phyloP scores from a whole-genome alignment of 192 early-diverging fungal species.

The Coemansia sp. region DNA sequence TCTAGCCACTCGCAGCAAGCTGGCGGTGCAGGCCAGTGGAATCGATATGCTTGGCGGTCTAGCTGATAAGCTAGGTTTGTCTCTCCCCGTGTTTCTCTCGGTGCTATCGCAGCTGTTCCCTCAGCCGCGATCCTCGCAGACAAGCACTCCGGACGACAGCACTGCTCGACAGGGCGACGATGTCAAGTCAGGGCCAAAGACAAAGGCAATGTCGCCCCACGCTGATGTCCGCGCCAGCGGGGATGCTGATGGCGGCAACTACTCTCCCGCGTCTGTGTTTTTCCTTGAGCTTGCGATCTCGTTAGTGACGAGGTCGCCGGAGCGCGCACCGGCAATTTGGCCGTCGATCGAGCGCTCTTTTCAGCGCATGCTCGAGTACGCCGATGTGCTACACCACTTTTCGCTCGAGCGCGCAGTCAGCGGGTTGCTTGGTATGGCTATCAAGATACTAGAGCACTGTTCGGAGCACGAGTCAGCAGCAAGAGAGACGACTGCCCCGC shows the following conservation, averaged over 20 bases:
- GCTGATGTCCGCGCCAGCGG: neutral
- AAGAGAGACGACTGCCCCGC: constrained; percentile 6
- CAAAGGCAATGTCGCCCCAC: neutral
- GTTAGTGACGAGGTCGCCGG: constrained; percentile 17
- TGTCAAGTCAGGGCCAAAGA: neutral
- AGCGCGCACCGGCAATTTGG: constrained; percentile 49
- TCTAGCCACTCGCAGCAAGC: constrained; percentile 16
- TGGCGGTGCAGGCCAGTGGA: constrained; percentile 29
- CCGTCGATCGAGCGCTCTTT: constrained; percentile 69
- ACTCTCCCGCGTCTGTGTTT: constrained; percentile 40
- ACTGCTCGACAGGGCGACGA: constrained; percentile 9
- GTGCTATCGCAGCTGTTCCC: constrained; percentile 33
- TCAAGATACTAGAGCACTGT: constrained; percentile 54
- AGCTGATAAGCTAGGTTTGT: constrained; percentile 5
- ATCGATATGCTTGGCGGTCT: constrained; percentile 16
- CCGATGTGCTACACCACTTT: constrained; percentile 59
- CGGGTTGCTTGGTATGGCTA: constrained; percentile 69
- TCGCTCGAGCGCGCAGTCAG: constrained; percentile 78
- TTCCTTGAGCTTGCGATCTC: constrained; percentile 46
- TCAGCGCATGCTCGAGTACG: constrained; percentile 68
- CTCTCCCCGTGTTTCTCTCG: constrained; percentile 21
- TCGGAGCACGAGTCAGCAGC: constrained; percentile 6
- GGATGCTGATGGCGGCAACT: neutral
- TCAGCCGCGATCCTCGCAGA: constrained; percentile 29
- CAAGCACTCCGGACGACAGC: constrained; percentile 28